phyloP scores from a whole-genome alignment of 83 land plant genomes.

The Thuja plicata region DNA sequence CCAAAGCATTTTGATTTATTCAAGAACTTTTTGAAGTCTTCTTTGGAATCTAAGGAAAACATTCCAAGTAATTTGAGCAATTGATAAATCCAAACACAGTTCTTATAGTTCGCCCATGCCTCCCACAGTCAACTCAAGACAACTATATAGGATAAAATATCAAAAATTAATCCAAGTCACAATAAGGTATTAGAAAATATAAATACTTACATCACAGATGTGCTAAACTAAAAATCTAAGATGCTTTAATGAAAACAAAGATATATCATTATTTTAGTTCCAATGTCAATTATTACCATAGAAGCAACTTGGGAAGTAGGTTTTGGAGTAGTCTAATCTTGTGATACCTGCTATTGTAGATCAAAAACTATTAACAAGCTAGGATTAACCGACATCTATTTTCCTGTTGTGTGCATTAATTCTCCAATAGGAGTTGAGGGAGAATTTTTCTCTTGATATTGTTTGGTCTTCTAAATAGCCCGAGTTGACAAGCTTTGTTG shows the following conservation, averaged over 20 bases:
- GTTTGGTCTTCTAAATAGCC: slow-evolving; percentile 18
- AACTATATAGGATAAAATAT: too few species aligned
- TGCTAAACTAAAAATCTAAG: background rate
- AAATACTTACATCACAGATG: background rate
- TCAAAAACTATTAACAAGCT: slow-evolving; percentile 14
- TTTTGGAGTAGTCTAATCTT: background rate
- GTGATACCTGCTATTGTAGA: slow-evolving; percentile 17
- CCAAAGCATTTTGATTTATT: too few species aligned
- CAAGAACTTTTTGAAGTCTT: too few species aligned
- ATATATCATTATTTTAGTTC: background rate
- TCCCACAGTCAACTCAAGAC: background rate
- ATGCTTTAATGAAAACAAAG: background rate
- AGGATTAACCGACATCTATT: slow-evolving; percentile 18
- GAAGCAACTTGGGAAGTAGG: slow-evolving; percentile 16
- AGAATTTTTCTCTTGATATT: slow-evolving; percentile 11
- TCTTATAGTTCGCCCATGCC: background rate
- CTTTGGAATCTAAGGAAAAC: background rate
- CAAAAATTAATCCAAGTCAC: background rate
- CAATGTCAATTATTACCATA: slow-evolving; percentile 27
- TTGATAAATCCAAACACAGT: background rate
- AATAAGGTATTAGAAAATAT: background rate
- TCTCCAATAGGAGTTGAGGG: slow-evolving; percentile 7
- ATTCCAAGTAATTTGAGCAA: background rate
- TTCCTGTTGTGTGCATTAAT: slow-evolving; percentile 8
- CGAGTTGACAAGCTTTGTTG: slow-evolving; percentile 28